Base-by-base conservation (phyloP, 2,329 filamentous ascomycete genomes). In the Nigrospora oryzae region DNA sequence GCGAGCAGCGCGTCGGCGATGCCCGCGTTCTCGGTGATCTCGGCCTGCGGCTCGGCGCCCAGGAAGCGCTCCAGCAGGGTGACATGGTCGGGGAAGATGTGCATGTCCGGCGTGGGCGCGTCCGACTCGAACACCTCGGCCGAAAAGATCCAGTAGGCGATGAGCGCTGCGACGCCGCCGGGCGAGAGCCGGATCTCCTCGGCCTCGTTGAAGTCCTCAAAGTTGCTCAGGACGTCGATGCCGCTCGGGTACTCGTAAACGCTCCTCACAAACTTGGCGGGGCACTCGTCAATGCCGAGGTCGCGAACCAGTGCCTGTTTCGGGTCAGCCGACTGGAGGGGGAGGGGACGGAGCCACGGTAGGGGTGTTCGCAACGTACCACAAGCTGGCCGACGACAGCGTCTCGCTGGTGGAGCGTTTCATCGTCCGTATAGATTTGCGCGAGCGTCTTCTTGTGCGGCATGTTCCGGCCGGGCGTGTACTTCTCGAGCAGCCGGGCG, bases 361-460 rank as follows among this genome's bases (percentile, higher is more conserved):
- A n/a, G 19, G 19, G 19, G 19, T 19, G 8, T 36, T 10, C 5
- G 23, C 23, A 6, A 70, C 76, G 61, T 65, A 83, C 80, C 50
- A 82, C 81, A 19, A 90, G 65, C 56, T 89, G 82, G 0, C 86
- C 85, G n/a, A 87, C 73, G 39, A 85, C 74, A 7, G 77, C 75
- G 49, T 86, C 79, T 46, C 78, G 72, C 14, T 75, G 75, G 47
- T 79, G 73, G 31, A 88, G 63, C 36, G 73, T 65, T 36, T 81
- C 72, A 13, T 85, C 75, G 36, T 83, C 72, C 38, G 79, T 77
- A 54, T 85, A 90, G 4, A 75, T 73, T 51, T 81, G 75, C 40
- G 78, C 73, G 53, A 80, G 71, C 2, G 81, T 86, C 52, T 69
- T 70, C 46, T 75, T 77, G 3, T 77, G 74, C 0, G 79, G 75